Conservation (phyloP, 129 eudicot species). For the Pseudognaphalium luteoalbum region DNA sequence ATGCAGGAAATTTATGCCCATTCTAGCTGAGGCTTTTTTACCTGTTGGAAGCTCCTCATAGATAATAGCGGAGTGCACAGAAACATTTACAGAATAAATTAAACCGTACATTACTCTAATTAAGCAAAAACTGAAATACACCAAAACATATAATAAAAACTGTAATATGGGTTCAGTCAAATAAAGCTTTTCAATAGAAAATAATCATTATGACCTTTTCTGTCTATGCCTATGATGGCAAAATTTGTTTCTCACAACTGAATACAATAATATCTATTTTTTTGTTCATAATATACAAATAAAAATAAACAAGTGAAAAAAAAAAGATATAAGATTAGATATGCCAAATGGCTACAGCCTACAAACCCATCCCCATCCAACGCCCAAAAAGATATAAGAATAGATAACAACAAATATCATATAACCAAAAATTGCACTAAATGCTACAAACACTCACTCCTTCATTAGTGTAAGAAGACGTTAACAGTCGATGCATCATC, state of each 20-base stretch:
- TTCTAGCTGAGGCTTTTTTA: too few species aligned
- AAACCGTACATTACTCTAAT: neutral
- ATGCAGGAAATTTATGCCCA: too few species aligned
- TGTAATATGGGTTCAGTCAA: neutral
- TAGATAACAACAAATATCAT: slow-evolving; percentile 5
- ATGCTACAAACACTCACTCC: slow-evolving; percentile 31
- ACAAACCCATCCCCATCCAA: neutral
- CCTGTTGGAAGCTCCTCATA: too few species aligned
- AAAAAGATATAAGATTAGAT: neutral
- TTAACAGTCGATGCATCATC: slow-evolving; percentile 30
- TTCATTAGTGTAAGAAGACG: slow-evolving; percentile 3
- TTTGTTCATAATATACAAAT: slow-evolving; percentile 50
- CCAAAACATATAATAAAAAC: neutral
- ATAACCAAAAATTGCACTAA: slow-evolving; percentile 40
- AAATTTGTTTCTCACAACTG: slow-evolving; percentile 42
- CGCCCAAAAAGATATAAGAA: slow-evolving; percentile 10
- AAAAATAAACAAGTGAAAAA: slow-evolving; percentile 8
- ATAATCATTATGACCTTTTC: slow-evolving; percentile 9
- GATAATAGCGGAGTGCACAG: neutral
- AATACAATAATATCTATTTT: slow-evolving; percentile 20
- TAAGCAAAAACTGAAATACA: neutral
- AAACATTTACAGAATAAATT: neutral
- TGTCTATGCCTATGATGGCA: slow-evolving; percentile 43
- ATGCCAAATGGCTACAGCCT: slow-evolving; percentile 12
- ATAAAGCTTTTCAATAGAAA: neutral